Percentiles rank a stretch among this genome's conserved stretches.
Conservation (phyloP, 1,284 basidiomycete species). For the Microbotryum intermedium region DNA sequence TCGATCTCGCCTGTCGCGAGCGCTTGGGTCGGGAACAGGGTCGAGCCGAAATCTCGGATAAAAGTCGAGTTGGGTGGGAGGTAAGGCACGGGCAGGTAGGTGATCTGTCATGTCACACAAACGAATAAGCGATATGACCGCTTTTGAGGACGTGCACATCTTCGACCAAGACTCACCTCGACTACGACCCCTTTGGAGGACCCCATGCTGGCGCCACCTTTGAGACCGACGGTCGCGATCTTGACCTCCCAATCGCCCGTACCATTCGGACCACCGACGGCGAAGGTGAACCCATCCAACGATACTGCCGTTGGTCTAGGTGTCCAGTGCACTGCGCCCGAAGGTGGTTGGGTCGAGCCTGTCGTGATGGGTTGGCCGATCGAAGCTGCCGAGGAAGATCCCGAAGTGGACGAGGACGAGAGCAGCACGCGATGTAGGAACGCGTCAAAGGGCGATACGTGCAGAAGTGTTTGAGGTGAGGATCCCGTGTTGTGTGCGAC, state of each 20-base stretch:
- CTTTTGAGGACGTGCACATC: neutral
- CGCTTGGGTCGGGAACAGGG: conserved; percentile 22
- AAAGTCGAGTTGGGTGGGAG: conserved; percentile 22
- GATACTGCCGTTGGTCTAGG: conserved; percentile 19
- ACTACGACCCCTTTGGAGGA: conserved; percentile 17
- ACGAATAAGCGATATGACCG: neutral
- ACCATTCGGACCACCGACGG: neutral
- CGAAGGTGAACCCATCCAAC: conserved; percentile 21
- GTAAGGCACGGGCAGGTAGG: conserved; percentile 25
- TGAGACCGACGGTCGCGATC: conserved; percentile 19
- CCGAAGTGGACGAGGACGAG: too few relatives aligned
- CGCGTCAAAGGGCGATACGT: conserved; percentile 19
- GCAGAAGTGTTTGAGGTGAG: neutral
- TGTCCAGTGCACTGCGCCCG: conserved; percentile 10
- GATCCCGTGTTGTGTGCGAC: neutral
- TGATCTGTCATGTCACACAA: conserved; percentile 8
- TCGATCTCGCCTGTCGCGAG: conserved; percentile 22
- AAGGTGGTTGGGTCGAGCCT: neutral
- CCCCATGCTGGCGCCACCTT: conserved; percentile 22
- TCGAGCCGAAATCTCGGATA: conserved; percentile 21
- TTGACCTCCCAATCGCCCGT: conserved; percentile 26
- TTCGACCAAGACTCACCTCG: conserved; percentile 13
- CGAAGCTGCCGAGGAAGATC: conserved; percentile 7
- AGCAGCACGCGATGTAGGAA: conserved; percentile 27
- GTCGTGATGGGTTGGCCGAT: conserved; percentile 1